A percentile compares a stretch with the other conserved stretches of the same genome.
Evolutionary conservation across 495 filamentous ascomycete species (phyloP).

Genomic region (Sporormia fimetaria): DNA sequence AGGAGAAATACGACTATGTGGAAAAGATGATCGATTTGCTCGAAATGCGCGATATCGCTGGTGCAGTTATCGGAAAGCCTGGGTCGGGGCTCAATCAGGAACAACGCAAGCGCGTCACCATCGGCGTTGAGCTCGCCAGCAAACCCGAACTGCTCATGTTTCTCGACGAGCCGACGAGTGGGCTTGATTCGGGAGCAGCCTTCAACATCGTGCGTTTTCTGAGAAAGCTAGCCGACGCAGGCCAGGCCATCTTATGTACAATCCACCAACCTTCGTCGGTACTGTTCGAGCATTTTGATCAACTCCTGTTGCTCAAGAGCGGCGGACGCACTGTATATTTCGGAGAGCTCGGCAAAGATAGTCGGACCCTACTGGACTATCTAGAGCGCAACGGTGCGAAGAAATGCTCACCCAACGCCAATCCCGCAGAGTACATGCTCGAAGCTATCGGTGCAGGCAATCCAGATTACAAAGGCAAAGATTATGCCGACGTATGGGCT

Average conservation of each 20-base stretch:
- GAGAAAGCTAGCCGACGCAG: conserved; percentile 49
- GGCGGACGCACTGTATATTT: conserved; percentile 67
- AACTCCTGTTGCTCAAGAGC: conserved; percentile 52
- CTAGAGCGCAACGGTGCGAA: conserved; percentile 53
- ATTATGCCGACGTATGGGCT: conserved; percentile 52
- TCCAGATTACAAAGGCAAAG: conserved; percentile 49
- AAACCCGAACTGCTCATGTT: conserved; percentile 62
- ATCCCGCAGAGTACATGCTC: conserved; percentile 62
- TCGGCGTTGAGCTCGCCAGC: conserved; percentile 56
- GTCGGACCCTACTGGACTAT: conserved; percentile 46
- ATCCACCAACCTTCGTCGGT: conserved; percentile 68
- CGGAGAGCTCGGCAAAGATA: conserved; percentile 48
- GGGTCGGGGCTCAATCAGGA: conserved; percentile 47
- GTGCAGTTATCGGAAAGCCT: conserved; percentile 40
- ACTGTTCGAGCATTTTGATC: conserved; percentile 65
- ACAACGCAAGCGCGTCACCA: conserved; percentile 54
- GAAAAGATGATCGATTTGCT: conserved; percentile 48
- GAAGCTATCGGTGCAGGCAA: conserved; percentile 55
- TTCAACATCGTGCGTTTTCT: conserved; percentile 56
- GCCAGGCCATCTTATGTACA: conserved; percentile 62
- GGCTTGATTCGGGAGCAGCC: conserved; percentile 52
- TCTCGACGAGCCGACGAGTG: conserved; percentile 67
- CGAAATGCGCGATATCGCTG: conserved; percentile 39
- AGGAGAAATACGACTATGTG: conserved; percentile 51
- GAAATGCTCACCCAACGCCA: conserved; percentile 44